Evolutionary conservation across 75 land plant genomes (phyloP).

Genomic region (Larix kaempferi): DNA sequence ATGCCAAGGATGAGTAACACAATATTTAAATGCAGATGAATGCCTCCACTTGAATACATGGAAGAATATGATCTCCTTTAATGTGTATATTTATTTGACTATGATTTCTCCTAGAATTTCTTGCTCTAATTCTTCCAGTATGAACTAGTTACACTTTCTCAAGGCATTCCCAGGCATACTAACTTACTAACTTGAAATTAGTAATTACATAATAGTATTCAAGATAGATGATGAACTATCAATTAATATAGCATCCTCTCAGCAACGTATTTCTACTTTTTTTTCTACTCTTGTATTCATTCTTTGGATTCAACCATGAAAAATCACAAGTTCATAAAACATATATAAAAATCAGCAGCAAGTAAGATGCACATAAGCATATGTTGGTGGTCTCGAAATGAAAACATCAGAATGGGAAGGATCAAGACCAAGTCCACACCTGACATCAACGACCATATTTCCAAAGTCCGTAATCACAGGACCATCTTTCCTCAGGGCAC

Average conservation of each 20-base stretch:
- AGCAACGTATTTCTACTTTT: neutral
- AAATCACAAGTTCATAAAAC: neutral
- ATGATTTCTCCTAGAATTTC: neutral
- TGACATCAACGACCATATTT: conserved; percentile 67
- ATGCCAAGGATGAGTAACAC: too few species aligned
- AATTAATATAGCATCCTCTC: neutral
- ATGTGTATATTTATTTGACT: neutral
- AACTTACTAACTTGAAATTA: neutral
- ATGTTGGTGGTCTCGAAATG: conserved; percentile 4
- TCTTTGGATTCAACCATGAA: neutral
- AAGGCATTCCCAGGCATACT: conserved; percentile 1
- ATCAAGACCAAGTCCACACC: conserved; percentile 15
- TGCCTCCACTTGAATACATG: neutral
- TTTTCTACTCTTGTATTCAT: neutral
- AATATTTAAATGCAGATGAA: neutral
- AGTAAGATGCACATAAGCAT: neutral
- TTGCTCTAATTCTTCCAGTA: neutral
- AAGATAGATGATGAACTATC: too few species aligned
- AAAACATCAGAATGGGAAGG: neutral
- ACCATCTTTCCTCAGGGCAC: conserved; percentile 60
- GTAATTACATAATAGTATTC: neutral
- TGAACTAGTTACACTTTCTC: neutral
- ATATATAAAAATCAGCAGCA: neutral
- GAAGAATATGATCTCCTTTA: neutral
- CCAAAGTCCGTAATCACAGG: conserved; percentile 68